phyloP scores from a whole-genome alignment of 2,329 filamentous ascomycete genomes.

The Blastomyces parvus region DNA sequence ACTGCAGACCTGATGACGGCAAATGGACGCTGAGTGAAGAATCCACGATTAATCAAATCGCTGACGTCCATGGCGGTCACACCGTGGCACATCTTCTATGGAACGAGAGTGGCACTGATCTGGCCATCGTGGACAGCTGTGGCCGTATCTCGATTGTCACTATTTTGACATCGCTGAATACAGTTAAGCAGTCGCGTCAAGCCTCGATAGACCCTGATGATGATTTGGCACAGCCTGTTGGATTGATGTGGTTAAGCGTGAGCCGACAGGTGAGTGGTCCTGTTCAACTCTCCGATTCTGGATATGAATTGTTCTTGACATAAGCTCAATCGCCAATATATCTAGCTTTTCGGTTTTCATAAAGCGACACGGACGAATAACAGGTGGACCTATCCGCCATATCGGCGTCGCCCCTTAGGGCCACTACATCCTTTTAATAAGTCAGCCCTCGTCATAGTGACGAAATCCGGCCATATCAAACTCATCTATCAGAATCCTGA shows the following conservation, averaged over 20 bases:
- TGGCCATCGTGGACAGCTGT: constrained; percentile 71
- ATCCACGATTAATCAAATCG: constrained; percentile 53
- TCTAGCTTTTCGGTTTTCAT: constrained; percentile 38
- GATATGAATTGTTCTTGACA: background rate
- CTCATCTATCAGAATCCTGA: constrained; percentile 70
- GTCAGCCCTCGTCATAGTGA: constrained; percentile 67
- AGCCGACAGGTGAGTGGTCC: constrained; percentile 39
- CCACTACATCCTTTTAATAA: constrained; percentile 60
- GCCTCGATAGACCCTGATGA: constrained; percentile 61
- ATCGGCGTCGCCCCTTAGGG: constrained; percentile 55
- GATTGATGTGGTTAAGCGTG: constrained; percentile 72
- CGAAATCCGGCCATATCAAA: constrained; percentile 61
- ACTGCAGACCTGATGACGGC: constrained; percentile 58
- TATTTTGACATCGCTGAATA: constrained; percentile 63
- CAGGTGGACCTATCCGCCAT: constrained; percentile 61
- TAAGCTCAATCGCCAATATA: background rate
- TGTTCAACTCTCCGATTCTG: constrained; percentile 15
- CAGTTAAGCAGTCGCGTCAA: constrained; percentile 52
- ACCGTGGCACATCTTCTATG: constrained; percentile 73
- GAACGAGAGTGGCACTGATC: constrained; percentile 66
- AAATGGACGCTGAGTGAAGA: constrained; percentile 68
- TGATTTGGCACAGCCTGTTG: constrained; percentile 70
- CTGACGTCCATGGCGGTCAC: constrained; percentile 52
- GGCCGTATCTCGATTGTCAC: constrained; percentile 68
- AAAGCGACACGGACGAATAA: constrained; percentile 55